A percentile compares a stretch with the other conserved stretches of the same genome.
These are phyloP conservation scores for Candida namnaoensis DNA, from an alignment of 805 yeast species.

Conservation along the genomic window DNA sequence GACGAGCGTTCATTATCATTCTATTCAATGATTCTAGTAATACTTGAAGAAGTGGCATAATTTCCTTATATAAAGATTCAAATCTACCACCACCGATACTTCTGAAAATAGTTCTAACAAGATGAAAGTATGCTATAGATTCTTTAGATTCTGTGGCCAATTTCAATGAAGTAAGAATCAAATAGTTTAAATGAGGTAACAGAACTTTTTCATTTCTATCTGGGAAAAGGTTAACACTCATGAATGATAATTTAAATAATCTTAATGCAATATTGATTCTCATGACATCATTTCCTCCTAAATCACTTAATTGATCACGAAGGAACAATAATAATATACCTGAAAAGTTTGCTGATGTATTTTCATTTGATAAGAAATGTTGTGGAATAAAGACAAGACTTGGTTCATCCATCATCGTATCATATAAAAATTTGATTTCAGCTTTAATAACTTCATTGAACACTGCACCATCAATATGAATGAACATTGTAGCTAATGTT, in stretches of 20 bases:
- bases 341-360: conserved; percentile 88
- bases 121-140: conserved; percentile 82
- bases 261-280: conserved; percentile 77
- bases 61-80: conserved; percentile 86
- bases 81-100: conserved; percentile 96
- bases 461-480: conserved; percentile 90
- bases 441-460: conserved; percentile 85
- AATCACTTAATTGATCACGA: conserved; percentile 58
- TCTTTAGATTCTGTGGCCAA: conserved; percentile 81
- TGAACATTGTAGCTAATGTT: conserved; percentile 85
- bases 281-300: conserved; percentile 74
- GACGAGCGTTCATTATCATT: conserved; percentile 71
- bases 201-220: conserved; percentile 79
- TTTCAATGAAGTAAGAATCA: conserved; percentile 73
- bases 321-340: conserved; percentile 75
- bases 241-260: conserved; percentile 84
- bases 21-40: conserved; percentile 79
- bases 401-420: conserved; percentile 73
- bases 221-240: conserved; percentile 93
- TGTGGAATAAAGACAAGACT: conserved; percentile 89
- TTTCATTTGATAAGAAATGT: conserved; percentile 86
- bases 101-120: conserved; percentile 83
- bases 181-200: conserved; percentile 76
- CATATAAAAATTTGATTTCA: conserved; percentile 71
- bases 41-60: conserved; percentile 83